Conservation (phyloP, 225 moss, liverwort and hornwort species). For the Thuidium tamariscinum region DNA sequence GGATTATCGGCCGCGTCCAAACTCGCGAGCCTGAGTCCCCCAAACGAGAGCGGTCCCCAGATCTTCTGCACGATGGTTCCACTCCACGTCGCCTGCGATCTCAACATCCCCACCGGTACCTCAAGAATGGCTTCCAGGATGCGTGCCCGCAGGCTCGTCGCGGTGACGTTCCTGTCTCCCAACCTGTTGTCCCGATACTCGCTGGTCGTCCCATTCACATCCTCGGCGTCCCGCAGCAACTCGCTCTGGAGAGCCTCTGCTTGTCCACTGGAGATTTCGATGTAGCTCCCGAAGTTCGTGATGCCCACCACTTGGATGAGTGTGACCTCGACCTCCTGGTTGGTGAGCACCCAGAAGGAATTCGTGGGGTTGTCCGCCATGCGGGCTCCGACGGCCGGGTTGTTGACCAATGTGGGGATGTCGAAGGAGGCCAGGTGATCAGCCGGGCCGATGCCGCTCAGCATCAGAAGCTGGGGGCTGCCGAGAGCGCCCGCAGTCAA, state of each 20-base stretch:
- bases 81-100: slow-evolving; percentile 31
- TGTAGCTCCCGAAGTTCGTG: slow-evolving; percentile 46
- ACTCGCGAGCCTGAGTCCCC: slow-evolving; percentile 30
- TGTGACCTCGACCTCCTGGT: slow-evolving; percentile 33
- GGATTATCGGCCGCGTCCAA: slow-evolving; percentile 51
- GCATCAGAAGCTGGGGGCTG: slow-evolving; percentile 76
- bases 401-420: slow-evolving; percentile 39
- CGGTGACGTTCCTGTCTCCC: slow-evolving; percentile 16
- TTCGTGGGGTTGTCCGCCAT: slow-evolving; percentile 81
- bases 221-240: not conserved
- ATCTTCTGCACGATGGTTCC: slow-evolving; percentile 62
- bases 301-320: slow-evolving; percentile 64
- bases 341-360: slow-evolving; percentile 57
- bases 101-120: not conserved
- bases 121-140: slow-evolving; percentile 10
- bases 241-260: not conserved
- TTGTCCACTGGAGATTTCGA: slow-evolving; percentile 67
- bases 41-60: slow-evolving; percentile 50
- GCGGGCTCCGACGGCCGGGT: slow-evolving; percentile 33
- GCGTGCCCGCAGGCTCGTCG: slow-evolving; percentile 17
- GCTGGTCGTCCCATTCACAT: not conserved
- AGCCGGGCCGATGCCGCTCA: slow-evolving; percentile 76
- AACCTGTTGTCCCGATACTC: not conserved
- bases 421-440: slow-evolving; percentile 43
- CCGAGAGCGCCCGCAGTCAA: slow-evolving; percentile 67